Evolutionary conservation across 2,329 filamentous ascomycete genomes (phyloP), one percentile per base, ranked within the genome.

Genomic region (Paraphaeosphaeria minitans): DNA sequence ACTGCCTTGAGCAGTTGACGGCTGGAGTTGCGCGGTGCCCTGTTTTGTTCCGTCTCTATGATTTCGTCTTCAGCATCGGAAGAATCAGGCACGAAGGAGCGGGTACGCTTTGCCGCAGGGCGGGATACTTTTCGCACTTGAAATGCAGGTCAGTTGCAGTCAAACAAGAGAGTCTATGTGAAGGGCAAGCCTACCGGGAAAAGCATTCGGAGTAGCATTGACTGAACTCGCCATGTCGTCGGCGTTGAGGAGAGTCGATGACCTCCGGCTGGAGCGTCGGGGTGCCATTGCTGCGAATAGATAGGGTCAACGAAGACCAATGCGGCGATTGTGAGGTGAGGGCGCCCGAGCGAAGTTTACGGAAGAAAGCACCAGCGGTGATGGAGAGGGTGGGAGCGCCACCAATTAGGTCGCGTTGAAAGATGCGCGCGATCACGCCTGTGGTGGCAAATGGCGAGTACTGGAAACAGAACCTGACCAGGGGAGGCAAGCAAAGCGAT

Each of bases 1-100:
- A 78, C 73, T 53, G 68, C 69, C 54, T 75, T 76, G 43, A 77
- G 56, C 7, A 72, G 56, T 42, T 71, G 61, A 24, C 73, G 69
- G 42, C 49, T 14, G 14, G 55, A 49, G 12, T 61, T 42, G 14
- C 61, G 31, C 33, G 46, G 39, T 41, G 60, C 27, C 24, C 55
- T 48, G 21, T 62, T 37, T 9, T 58, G 22, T 16, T 63, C 48
- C 8, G 50, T 53, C 27, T 69, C 66, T 33, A 63, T 55, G 1
- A 51, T 45, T 24, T 69, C 66, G 52, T 66, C 62, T 33, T 75
- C 71, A 55, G 63, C 60, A 12, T 75, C 71, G 47, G 75, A 75
- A 24, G 70, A 74, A 56, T 77, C 67, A n/a, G 67, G 62, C 24
- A 76, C 67, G 51, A 71, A 64, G 14, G 59, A 60, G 52, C 68